phyloP scores from a whole-genome alignment of 257 asterid species.

The Eustoma russellianum region DNA sequence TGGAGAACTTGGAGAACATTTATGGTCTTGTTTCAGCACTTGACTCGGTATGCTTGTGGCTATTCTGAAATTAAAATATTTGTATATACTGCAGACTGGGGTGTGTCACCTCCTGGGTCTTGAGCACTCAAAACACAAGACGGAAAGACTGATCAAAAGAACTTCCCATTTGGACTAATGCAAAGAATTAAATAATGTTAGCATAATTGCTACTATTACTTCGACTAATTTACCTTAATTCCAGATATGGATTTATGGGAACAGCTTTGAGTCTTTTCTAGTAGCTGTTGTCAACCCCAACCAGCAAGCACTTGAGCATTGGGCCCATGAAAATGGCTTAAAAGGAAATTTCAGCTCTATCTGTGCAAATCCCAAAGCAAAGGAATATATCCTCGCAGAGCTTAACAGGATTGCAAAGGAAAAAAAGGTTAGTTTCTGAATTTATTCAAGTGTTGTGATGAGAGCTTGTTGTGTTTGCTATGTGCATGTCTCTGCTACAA shows the following conservation, averaged over 20 bases:
- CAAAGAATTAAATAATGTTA: background rate
- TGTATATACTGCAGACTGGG: background rate
- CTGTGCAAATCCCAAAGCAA: constrained; percentile 54
- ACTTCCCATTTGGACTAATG: background rate
- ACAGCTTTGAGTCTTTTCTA: constrained; percentile 89
- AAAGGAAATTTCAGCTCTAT: constrained; percentile 58
- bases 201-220: too few relatives aligned
- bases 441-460: background rate
- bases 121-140: background rate
- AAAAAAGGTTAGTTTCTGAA: constrained; percentile 50
- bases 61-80: background rate
- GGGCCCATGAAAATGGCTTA: constrained; percentile 61
- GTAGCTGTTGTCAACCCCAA: constrained; percentile 72
- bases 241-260: constrained; percentile 96
- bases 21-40: constrained; percentile 49
- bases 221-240: background rate
- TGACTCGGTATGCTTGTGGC: constrained; percentile 54
- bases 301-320: constrained; percentile 51
- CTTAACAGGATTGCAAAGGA: constrained; percentile 58
- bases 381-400: constrained; percentile 57
- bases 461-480: background rate
- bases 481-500: background rate
- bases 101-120: background rate
- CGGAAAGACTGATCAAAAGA: background rate
- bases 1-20: constrained; percentile 85